These are phyloP conservation scores for Helichrysum umbraculigerum DNA, from an alignment of 129 eudicot species.

Conservation along the genomic window DNA sequence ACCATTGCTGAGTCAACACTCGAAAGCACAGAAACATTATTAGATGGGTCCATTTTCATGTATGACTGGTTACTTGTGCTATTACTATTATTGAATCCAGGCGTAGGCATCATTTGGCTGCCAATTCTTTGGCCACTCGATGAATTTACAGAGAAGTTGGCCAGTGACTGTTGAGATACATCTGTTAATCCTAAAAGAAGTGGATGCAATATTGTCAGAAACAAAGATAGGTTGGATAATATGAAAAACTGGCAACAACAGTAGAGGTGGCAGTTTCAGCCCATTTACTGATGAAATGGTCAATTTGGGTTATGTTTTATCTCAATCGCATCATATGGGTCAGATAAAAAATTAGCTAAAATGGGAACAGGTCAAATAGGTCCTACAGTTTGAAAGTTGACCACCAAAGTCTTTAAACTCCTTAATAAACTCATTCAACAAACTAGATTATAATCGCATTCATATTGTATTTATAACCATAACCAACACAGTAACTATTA, in stretches of 20 bases:
- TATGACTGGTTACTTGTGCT: conserved; percentile 46
- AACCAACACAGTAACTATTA: neutral
- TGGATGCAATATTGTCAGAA: conserved; percentile 10
- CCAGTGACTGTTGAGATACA: conserved; percentile 61
- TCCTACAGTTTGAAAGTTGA: neutral
- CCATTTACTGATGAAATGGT: neutral
- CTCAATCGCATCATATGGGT: neutral
- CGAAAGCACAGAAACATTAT: conserved; percentile 47
- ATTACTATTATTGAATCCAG: conserved; percentile 63
- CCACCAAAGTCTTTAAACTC: neutral
- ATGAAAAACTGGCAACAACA: conserved; percentile 11
- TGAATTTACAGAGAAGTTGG: conserved; percentile 42
- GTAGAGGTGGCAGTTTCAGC: conserved; percentile 13
- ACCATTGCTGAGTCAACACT: conserved; percentile 56
- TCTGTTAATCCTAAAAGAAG: conserved; percentile 43
- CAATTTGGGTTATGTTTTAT: neutral
- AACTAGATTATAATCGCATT: neutral
- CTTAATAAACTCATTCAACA: neutral
- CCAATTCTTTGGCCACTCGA: conserved; percentile 64
- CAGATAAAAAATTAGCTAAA: neutral
- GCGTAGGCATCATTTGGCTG: conserved; percentile 99
- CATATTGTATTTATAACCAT: too few species aligned
- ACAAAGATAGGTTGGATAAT: conserved; percentile 9
- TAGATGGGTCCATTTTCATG: conserved; percentile 54
- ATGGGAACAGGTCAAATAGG: neutral